Evolutionary conservation across 306 rosid genomes (phyloP), one percentile per base, ranked within the genome.

Genomic region (Hippophae gyantsensis): DNA sequence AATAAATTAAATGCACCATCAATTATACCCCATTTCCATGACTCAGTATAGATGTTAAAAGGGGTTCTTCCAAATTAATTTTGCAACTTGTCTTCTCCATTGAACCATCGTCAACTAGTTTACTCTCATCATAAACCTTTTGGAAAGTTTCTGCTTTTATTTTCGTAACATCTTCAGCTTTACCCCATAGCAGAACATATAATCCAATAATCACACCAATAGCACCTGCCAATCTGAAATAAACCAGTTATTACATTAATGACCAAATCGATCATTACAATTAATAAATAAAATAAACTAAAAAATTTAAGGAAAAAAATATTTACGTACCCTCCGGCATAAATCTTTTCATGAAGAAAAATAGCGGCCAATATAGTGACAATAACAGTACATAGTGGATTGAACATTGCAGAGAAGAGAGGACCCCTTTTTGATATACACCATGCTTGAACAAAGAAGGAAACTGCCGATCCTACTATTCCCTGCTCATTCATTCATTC

Each of bases 151-250:
- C 56, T 9, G 56, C 41, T 14, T 8, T 58, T 3, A 6, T 62
- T 13, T 55, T 51, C 6, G 0, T 47, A 38, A 57, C 55, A 27
- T 78, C 79, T 55, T 65, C 53, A 26, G 82, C 80, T 65, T 84
- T 84, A 12, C 86, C 86, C 90, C 90, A 80, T n/a, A 80, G 76
- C 66, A 83, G 75, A 25, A 65, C 25, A 41, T 83, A 83, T 52
- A 83, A 72, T 27, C 90, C 86, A 62, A 70, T 48, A 9, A 83
- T 72, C 50, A 80, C 82, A 64, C 76, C 69, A 62, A 62, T 13
- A 23, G 74, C 70, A 3, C 86, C 89, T 10, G 72, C 7, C 65
- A 80, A 68, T 54, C 90, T 84, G 62, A 43, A 61, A 54, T 43
- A 10, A 40, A 5, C 32, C 54, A 18, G 23, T 18, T 18, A 18